Evolutionary conservation across 257 asterid genomes (phyloP).

Genomic region (Lycium ferocissimum): DNA sequence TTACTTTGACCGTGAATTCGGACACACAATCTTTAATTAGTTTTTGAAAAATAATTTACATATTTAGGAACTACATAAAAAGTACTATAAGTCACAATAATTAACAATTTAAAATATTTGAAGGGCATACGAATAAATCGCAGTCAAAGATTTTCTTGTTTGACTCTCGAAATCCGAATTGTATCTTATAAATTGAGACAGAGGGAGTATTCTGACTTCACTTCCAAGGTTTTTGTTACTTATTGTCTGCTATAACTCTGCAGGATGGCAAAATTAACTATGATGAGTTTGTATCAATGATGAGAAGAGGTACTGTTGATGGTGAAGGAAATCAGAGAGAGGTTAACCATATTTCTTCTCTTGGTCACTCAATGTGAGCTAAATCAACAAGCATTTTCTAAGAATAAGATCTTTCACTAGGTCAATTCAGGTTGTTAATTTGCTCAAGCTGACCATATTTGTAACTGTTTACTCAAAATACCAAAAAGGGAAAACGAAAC

Average conservation of each 20-base stretch:
- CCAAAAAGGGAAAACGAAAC: not conserved
- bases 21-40: too few relatives aligned
- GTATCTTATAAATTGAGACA: not conserved
- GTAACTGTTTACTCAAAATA: not conserved
- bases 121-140: too few relatives aligned
- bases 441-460: not conserved
- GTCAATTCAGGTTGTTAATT: not conserved
- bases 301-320: slow-evolving; percentile 75
- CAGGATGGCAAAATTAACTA: slow-evolving; percentile 89
- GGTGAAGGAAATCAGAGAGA: slow-evolving; percentile 20
- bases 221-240: not conserved
- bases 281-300: slow-evolving; percentile 82
- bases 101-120: too few relatives aligned
- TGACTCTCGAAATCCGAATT: too few relatives aligned
- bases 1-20: too few relatives aligned
- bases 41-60: too few relatives aligned
- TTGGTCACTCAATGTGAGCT: not conserved
- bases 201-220: not conserved
- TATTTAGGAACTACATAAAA: too few relatives aligned
- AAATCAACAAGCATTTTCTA: not conserved
- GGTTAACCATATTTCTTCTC: not conserved
- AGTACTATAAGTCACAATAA: too few relatives aligned
- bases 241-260: not conserved
- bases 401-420: not conserved
- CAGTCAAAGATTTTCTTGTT: too few relatives aligned